Percentiles rank a stretch among this genome's conserved stretches.
Evolutionary conservation across 257 asterid species (phyloP).

Genomic region (Salvia hispanica): DNA sequence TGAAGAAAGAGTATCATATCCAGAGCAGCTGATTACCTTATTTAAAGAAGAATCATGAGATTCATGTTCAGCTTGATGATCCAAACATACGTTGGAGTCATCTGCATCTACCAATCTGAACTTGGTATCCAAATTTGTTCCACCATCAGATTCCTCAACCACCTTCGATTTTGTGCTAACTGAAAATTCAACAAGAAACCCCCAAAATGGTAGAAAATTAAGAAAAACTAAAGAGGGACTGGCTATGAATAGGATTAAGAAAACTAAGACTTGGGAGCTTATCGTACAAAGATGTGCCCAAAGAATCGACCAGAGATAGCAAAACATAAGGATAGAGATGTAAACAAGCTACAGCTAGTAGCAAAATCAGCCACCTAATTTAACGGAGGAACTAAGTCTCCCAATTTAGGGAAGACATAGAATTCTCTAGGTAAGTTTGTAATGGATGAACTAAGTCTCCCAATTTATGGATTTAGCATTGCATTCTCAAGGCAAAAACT

Average conservation of each 20-base stretch:
- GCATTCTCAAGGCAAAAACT: slow-evolving; percentile 9
- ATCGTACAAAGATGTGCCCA: slow-evolving; percentile 21
- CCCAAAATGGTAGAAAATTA: background rate
- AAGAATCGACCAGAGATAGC: slow-evolving; percentile 17
- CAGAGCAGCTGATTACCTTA: slow-evolving; percentile 47
- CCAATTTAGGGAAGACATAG: background rate
- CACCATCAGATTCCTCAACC: slow-evolving; percentile 49
- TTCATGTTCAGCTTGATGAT: slow-evolving; percentile 39
- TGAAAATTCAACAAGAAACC: slow-evolving; percentile 39
- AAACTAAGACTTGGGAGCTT: background rate
- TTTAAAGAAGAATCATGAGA: slow-evolving; percentile 31
- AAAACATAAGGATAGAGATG: background rate
- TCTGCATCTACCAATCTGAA: slow-evolving; percentile 57
- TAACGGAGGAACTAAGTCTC: background rate
- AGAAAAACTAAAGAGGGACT: too few relatives aligned
- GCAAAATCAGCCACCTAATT: slow-evolving; percentile 11
- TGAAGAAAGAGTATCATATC: slow-evolving; percentile 1
- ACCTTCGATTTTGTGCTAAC: slow-evolving; percentile 55
- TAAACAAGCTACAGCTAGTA: background rate
- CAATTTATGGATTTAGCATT: background rate
- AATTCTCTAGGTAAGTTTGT: background rate
- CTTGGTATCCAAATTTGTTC: slow-evolving; percentile 55
- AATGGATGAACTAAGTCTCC: background rate
- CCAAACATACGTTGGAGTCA: slow-evolving; percentile 47
- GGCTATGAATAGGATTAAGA: background rate